Base-by-base conservation (phyloP, 148 eudicot species). In the Talinum fruticosum region DNA sequence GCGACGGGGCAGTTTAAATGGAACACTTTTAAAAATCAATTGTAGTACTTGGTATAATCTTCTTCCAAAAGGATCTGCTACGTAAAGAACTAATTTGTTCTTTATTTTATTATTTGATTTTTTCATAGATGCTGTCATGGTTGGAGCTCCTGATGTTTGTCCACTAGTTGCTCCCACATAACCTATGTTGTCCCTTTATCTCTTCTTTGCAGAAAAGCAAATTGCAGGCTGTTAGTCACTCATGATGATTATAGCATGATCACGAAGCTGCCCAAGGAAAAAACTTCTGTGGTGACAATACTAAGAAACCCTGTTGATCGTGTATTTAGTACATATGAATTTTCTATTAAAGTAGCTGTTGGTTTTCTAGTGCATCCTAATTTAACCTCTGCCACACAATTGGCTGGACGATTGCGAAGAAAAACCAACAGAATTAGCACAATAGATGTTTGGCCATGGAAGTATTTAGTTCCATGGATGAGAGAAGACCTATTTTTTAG, bases 401-500 rank as follows among this genome's bases (percentile, higher is more conserved):
- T 86, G 87, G 62, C 86, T 74, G 75, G 78, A 76, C 90, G 91
- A 28, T 36, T 89, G 47, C 93, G 92, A 65, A 82, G 86, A 69
- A 93, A 85, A 83, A 76, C 28, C 41, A 76, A 65, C 62, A 91
- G 81, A 73, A 83, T 90, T 69, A 93, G 95, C 80, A 91, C 99
- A 1, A 85, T 96, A 73, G 97, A 93, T 82, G 90, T 96, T 35
- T 96, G 99, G 99, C 99, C 97, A 23, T 96, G 99, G 97, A 96
- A 96, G 82, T 91, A 96, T 87, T 81, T 96, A 85, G 97, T 91
- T 70, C 99, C 99, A 41, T 96, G 99, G 99, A 96, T 96, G 97
- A 89, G 92, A 81, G 97, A 93, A 88, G 99, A 96, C 79, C 82
- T 96, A 53, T 96, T 96, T 87, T 73, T 92, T 73, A 89, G 97